Evolutionary conservation across 192 early-diverging fungal species (phyloP), one percentile per base, ranked within the genome.

Genomic region (Entomortierella parvispora): DNA sequence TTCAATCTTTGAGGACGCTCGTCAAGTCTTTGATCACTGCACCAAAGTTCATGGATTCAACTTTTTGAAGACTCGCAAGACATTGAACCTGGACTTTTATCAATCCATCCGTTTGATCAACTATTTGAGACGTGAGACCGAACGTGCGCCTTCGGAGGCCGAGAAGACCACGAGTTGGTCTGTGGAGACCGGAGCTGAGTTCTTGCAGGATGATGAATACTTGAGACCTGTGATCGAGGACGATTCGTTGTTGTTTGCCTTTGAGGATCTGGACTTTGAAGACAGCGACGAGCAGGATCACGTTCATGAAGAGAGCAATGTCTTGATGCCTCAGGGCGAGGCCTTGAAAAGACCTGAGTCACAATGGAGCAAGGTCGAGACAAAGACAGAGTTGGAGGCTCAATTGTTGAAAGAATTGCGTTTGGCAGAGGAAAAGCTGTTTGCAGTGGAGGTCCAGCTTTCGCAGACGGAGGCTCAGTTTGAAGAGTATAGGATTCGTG

Each of bases 1-100:
- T 4, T 62, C 84, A 25, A 80, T 75, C 4, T 91, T 85, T 55
- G 58, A 77, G n/a, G 65, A 72, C 33, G 67, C 87, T n/a, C 45
- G 62, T 22, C 70, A 84, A 12, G 69, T 88, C 50, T 94, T 94
- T 75, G 25, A 52, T n/a, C 92, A 94, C 67, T 88, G 81, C 42
- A 85, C 79, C 17, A 23, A 59, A 11, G 31, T 43, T 2, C 92
- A 94, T 49, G 84, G 82, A 6, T 94, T 94, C 80, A 89, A 94
- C 67, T 92, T 94, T 77, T 52, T 85, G 6, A 68, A 69, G 28
- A 77, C 81, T 2, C 81, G 86, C 6, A 57, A 65, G 32, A 44
- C 68, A 9, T 53, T 84, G 3, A 81, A 78, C 20, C 86, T 98
- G 17, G 94, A 96, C 62, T 96, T 96, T 74, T 98, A 98, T 84